phyloP scores from a whole-genome alignment of 2,329 filamentous ascomycete species.

The Apiospora phragmitis region DNA sequence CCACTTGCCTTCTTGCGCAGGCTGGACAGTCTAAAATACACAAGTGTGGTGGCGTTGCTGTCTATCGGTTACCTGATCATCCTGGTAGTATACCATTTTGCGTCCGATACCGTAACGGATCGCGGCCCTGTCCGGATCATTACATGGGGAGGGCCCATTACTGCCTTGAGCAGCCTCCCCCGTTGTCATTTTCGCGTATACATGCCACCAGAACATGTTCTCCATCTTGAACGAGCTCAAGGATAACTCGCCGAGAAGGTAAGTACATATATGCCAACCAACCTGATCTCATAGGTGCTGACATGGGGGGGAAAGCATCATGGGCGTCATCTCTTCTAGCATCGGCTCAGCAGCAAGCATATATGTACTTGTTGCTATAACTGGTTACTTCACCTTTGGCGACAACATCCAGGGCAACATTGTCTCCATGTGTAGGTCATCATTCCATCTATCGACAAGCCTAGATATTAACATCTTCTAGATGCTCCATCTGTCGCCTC shows the following conservation, averaged over 20 bases:
- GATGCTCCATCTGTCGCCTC: conserved; percentile 75
- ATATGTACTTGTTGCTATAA: conserved; percentile 90
- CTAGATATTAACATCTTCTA: conserved; percentile 26
- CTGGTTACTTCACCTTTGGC: conserved; percentile 94
- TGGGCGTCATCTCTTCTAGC: conserved; percentile 76
- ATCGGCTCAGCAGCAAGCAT: conserved; percentile 86
- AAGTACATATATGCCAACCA: conserved; percentile 10
- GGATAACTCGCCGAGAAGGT: conserved; percentile 70
- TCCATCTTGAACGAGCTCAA: conserved; percentile 94
- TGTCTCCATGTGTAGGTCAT: conserved; percentile 77
- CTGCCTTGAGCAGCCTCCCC: conserved; percentile 85
- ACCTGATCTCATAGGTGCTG: not conserved
- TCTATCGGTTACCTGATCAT: conserved; percentile 95
- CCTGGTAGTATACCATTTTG: conserved; percentile 89
- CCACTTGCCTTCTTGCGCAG: conserved; percentile 89
- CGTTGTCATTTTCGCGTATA: conserved; percentile 98
- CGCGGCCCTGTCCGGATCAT: conserved; percentile 76
- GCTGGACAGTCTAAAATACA: conserved; percentile 96
- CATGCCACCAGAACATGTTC: conserved; percentile 99
- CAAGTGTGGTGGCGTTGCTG: conserved; percentile 84
- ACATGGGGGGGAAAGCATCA: conserved; percentile 57
- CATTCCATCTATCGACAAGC: not conserved
- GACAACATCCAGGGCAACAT: conserved; percentile 90
- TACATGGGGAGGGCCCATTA: conserved; percentile 75
- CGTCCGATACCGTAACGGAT: conserved; percentile 73